Evolutionary conservation across 2,329 filamentous ascomycete species (phyloP).

Genomic region (Phoma sp.): DNA sequence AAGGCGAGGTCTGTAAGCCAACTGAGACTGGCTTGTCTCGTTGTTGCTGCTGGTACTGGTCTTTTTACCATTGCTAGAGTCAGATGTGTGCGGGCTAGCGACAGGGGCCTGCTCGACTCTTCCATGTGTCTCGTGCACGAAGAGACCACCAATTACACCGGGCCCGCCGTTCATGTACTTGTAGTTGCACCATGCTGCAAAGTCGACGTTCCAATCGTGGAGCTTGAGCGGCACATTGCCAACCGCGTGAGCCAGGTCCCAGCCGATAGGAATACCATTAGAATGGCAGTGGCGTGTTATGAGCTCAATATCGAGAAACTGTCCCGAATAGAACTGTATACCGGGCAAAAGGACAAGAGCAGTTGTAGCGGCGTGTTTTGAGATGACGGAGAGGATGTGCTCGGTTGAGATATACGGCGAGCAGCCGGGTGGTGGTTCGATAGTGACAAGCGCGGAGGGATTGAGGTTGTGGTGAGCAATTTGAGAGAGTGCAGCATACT

Average conservation of each 20-base stretch:
- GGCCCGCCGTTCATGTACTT: slow-evolving; percentile 92
- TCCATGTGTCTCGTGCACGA: slow-evolving; percentile 78
- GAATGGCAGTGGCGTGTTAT: slow-evolving; percentile 80
- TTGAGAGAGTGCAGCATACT: slow-evolving; percentile 86
- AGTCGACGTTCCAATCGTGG: slow-evolving; percentile 91
- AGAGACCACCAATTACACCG: slow-evolving; percentile 78
- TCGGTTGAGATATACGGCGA: slow-evolving; percentile 70
- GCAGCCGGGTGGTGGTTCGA: slow-evolving; percentile 63
- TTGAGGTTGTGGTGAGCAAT: slow-evolving; percentile 72
- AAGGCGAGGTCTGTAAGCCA: slow-evolving; percentile 68
- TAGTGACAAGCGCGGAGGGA: slow-evolving; percentile 72
- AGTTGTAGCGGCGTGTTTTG: slow-evolving; percentile 72
- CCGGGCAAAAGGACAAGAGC: slow-evolving; percentile 82
- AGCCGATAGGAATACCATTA: slow-evolving; percentile 76
- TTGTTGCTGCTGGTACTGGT: background rate
- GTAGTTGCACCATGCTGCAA: slow-evolving; percentile 92
- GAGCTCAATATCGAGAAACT: slow-evolving; percentile 79
- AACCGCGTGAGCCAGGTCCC: slow-evolving; percentile 86
- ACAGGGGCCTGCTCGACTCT: slow-evolving; percentile 50
- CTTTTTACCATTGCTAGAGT: slow-evolving; percentile 39
- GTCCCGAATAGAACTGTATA: slow-evolving; percentile 91
- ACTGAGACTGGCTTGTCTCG: slow-evolving; percentile 33
- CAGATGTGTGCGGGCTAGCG: slow-evolving; percentile 7
- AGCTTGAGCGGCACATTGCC: slow-evolving; percentile 81
- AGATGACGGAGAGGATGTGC: slow-evolving; percentile 74